phyloP scores from a whole-genome alignment of 768 basidiomycete species.

The Pisolithus albus region DNA sequence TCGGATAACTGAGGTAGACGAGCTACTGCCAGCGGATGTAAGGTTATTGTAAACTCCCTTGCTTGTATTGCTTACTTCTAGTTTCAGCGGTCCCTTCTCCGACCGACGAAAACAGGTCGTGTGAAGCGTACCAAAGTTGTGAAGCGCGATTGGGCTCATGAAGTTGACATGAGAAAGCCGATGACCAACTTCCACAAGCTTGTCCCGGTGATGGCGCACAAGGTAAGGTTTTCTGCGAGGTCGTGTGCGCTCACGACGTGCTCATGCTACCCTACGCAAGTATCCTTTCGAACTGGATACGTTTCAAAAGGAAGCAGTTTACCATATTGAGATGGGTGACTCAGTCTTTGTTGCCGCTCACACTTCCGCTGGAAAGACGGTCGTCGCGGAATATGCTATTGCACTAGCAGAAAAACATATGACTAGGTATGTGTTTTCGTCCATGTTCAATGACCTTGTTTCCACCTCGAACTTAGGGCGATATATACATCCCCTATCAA shows the following conservation, averaged over 20 bases:
- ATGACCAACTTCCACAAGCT: slow-evolving; percentile 85
- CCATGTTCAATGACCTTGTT: slow-evolving; percentile 9
- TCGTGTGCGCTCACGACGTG: neutral
- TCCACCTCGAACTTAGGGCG: slow-evolving; percentile 46
- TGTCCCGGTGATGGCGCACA: slow-evolving; percentile 94
- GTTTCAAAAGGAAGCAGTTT: slow-evolving; percentile 98
- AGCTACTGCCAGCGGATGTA: slow-evolving; percentile 63
- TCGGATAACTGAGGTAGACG: slow-evolving; percentile 56
- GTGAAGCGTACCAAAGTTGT: slow-evolving; percentile 43
- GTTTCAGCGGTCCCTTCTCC: slow-evolving; percentile 50
- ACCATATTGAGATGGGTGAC: slow-evolving; percentile 94
- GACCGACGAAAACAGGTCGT: slow-evolving; percentile 41
- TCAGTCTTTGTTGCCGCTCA: slow-evolving; percentile 99
- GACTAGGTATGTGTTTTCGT: slow-evolving; percentile 64
- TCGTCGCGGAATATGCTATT: slow-evolving; percentile 98
- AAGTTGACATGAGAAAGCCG: slow-evolving; percentile 87
- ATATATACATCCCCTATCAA: slow-evolving; percentile 99
- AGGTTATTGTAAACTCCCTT: slow-evolving; percentile 2
- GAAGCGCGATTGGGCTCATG: slow-evolving; percentile 97
- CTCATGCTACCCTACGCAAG: slow-evolving; percentile 32
- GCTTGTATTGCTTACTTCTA: slow-evolving; percentile 6
- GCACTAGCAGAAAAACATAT: slow-evolving; percentile 95
- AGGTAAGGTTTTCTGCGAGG: slow-evolving; percentile 40
- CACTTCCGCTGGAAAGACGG: slow-evolving; percentile 99
- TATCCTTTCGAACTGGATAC: slow-evolving; percentile 99